phyloP scores from a whole-genome alignment of 352 stramenopile species.

The Phytophthora uliginosa region DNA sequence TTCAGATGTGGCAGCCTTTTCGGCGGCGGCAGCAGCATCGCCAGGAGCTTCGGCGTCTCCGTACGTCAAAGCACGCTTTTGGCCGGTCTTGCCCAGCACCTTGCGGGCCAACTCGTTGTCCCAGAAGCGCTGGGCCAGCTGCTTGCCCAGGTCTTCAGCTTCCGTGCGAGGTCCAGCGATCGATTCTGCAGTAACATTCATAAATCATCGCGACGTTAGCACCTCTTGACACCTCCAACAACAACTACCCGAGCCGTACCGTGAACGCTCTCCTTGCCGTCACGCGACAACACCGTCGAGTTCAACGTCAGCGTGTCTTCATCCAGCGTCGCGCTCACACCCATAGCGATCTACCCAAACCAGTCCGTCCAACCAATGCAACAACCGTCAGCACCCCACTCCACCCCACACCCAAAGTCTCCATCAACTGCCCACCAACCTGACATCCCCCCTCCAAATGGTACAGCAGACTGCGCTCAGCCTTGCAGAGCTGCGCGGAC shows the following conservation, averaged over 20 bases:
- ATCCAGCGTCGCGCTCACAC: constrained; percentile 76
- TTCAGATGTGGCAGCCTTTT: constrained; percentile 53
- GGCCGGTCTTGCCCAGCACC: constrained; percentile 66
- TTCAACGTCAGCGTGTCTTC: constrained; percentile 74
- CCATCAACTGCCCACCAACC: constrained; percentile 32
- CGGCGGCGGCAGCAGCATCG: constrained; percentile 72
- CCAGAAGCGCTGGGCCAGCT: constrained; percentile 71
- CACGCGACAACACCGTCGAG: constrained; percentile 76
- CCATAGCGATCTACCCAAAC: constrained; percentile 83
- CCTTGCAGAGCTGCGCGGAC: constrained; percentile 83
- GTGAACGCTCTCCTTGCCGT: constrained; percentile 68
- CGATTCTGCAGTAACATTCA: constrained; percentile 23
- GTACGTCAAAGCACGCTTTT: constrained; percentile 87
- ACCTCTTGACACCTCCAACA: neutral
- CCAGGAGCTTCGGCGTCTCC: constrained; percentile 75
- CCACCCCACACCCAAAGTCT: neutral
- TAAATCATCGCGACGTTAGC: neutral
- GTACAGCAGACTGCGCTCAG: constrained; percentile 86
- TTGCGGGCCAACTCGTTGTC: constrained; percentile 57
- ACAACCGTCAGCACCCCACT: constrained; percentile 12
- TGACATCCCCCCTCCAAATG: constrained; percentile 89
- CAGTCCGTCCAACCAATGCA: constrained; percentile 4
- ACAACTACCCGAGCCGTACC: constrained; percentile 35
- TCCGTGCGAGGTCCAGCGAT: constrained; percentile 70
- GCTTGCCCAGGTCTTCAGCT: constrained; percentile 72